These are phyloP conservation scores for Trichoderma koningiopsis DNA, from an alignment of 2,329 filamentous ascomycete species.

Conservation along the genomic window DNA sequence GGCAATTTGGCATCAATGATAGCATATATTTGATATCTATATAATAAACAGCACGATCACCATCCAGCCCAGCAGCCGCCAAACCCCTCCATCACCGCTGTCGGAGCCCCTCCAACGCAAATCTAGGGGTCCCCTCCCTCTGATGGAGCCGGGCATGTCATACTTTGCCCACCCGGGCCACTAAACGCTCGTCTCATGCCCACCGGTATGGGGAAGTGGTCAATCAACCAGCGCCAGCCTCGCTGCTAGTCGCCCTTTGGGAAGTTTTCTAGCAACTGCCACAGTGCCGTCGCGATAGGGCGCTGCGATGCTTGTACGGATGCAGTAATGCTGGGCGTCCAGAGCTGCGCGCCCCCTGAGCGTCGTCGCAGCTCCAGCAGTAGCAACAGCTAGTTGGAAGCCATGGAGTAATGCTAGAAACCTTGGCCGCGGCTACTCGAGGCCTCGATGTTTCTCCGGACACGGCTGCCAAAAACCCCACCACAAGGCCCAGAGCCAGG, in stretches of 20 bases:
- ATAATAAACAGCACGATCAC: neutral
- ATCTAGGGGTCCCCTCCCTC: constrained; percentile 8
- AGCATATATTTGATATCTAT: neutral
- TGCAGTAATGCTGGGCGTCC: neutral
- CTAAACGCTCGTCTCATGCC: neutral
- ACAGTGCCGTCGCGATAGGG: neutral
- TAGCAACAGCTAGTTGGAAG: neutral
- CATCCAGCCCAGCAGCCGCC: neutral
- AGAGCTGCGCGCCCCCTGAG: neutral
- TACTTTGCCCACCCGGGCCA: neutral
- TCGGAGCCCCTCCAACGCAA: constrained; percentile 2
- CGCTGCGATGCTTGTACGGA: neutral
- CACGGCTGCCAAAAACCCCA: neutral
- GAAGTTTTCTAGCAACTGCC: neutral
- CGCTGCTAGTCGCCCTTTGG: neutral
- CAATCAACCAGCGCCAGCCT: neutral
- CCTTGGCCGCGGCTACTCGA: too few species aligned
- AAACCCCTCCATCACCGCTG: constrained; percentile 5
- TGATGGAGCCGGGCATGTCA: constrained; percentile 14
- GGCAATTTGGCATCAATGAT: too few species aligned
- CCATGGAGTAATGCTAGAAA: too few species aligned
- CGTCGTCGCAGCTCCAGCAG: neutral
- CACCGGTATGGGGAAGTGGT: neutral
- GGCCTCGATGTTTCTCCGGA: too few species aligned
- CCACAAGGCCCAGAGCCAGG: neutral